Conservation (phyloP, 2,329 filamentous ascomycete species). For the Oidium heveae region DNA sequence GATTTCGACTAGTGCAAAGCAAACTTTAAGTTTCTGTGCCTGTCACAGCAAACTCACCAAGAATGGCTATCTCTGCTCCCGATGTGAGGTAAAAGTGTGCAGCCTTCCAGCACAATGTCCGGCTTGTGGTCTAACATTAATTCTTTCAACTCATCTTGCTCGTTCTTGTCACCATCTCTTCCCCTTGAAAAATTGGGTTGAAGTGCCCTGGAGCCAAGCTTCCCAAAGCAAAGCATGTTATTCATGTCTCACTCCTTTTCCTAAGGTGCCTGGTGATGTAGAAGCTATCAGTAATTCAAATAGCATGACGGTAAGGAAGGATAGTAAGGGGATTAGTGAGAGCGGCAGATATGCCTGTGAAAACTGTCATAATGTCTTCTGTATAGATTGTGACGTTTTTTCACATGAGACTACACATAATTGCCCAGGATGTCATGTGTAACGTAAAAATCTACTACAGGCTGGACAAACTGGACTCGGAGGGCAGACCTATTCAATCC, state of each 20-base stretch:
- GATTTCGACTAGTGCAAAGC: slow-evolving; percentile 38
- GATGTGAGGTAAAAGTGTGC: slow-evolving; percentile 77
- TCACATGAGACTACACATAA: slow-evolving; percentile 88
- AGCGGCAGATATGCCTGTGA: slow-evolving; percentile 73
- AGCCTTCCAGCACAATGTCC: slow-evolving; percentile 75
- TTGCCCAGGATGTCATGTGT: slow-evolving; percentile 53
- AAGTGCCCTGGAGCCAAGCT: slow-evolving; percentile 64
- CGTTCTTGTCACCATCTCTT: slow-evolving; percentile 88
- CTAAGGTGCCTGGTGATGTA: slow-evolving; percentile 15
- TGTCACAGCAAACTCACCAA: slow-evolving; percentile 65
- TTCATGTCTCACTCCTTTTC: slow-evolving; percentile 53
- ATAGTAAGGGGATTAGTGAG: slow-evolving; percentile 46
- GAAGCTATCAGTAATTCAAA: slow-evolving; percentile 1
- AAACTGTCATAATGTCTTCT: slow-evolving; percentile 76
- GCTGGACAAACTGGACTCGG: no score
- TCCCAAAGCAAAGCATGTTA: slow-evolving; percentile 34
- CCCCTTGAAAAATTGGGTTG: slow-evolving; percentile 69
- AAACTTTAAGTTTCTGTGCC: slow-evolving; percentile 52
- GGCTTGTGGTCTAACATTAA: slow-evolving; percentile 71
- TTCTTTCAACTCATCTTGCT: slow-evolving; percentile 78
- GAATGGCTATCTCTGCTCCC: slow-evolving; percentile 75
- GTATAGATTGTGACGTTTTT: slow-evolving; percentile 93
- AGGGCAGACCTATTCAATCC: no score
- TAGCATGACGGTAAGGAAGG: slow-evolving; percentile 10
- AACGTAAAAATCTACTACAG: neutral